Evolutionary conservation across 208 protist species (phyloP).

Genomic region (Crithidia bombi): DNA sequence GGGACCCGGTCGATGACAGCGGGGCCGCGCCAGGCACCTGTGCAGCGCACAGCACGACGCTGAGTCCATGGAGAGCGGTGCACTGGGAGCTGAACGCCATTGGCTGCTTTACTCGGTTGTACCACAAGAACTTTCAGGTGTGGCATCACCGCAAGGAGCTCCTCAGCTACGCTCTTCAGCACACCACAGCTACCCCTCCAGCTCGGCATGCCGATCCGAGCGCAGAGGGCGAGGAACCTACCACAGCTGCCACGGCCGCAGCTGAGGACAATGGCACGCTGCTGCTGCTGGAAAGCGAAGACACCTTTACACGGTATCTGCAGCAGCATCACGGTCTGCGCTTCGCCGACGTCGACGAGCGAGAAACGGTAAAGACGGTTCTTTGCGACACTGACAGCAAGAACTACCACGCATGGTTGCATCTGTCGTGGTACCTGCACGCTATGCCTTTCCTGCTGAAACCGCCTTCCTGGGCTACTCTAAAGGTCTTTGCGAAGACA

Average conservation of each 20-base stretch:
- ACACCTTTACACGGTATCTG: slow-evolving; percentile 36
- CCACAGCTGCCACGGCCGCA: background rate
- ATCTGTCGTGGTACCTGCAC: slow-evolving; percentile 76
- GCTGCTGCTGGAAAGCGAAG: slow-evolving; percentile 1
- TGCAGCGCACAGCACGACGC: background rate
- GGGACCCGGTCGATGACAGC: background rate
- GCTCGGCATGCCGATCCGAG: background rate
- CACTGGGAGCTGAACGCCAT: slow-evolving; percentile 66
- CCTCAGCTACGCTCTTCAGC: slow-evolving; percentile 46
- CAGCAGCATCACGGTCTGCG: slow-evolving; percentile 33
- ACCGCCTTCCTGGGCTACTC: slow-evolving; percentile 31
- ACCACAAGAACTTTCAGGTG: slow-evolving; percentile 86
- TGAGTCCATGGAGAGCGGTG: slow-evolving; percentile 65
- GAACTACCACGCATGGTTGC: slow-evolving; percentile 88
- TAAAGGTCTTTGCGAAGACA: slow-evolving; percentile 10
- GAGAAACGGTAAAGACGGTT: slow-evolving; percentile 38
- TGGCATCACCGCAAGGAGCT: slow-evolving; percentile 83
- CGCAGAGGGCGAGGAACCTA: background rate
- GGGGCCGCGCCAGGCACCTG: background rate
- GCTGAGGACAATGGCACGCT: background rate
- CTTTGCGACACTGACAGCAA: slow-evolving; percentile 59
- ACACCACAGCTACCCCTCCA: slow-evolving; percentile 9
- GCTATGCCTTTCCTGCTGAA: slow-evolving; percentile 63
- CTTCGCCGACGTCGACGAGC: slow-evolving; percentile 76
- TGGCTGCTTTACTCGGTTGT: slow-evolving; percentile 43